These are phyloP conservation scores for Ramaria sp. DNA, from an alignment of 768 basidiomycete species.

Conservation along the genomic window DNA sequence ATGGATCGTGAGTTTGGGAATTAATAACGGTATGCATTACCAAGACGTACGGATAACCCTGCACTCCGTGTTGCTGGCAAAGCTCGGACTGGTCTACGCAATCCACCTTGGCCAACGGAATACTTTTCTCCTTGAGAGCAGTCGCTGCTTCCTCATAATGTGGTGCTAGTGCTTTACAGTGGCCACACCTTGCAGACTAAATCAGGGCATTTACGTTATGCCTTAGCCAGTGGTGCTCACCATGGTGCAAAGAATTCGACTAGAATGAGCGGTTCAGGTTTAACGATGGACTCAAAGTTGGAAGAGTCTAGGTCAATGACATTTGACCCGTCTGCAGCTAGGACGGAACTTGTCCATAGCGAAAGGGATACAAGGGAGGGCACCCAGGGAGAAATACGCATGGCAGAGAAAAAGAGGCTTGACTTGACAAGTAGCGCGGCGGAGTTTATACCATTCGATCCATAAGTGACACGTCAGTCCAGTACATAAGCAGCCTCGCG, in stretches of 20 bases:
- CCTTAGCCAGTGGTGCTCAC: constrained; percentile 25
- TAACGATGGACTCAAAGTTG: constrained; percentile 58
- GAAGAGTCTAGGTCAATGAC: constrained; percentile 66
- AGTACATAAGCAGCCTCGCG: background rate
- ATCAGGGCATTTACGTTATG: background rate
- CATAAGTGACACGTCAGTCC: constrained; percentile 6
- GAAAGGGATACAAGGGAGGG: constrained; percentile 35
- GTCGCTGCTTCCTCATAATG: constrained; percentile 94
- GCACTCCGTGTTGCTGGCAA: constrained; percentile 78
- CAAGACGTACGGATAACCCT: constrained; percentile 81
- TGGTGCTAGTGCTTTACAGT: constrained; percentile 92
- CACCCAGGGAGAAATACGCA: constrained; percentile 51
- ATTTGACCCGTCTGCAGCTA: constrained; percentile 58
- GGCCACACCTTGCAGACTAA: constrained; percentile 60
- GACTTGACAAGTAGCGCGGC: constrained; percentile 10
- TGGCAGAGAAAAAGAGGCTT: constrained; percentile 25
- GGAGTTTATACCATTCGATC: background rate
- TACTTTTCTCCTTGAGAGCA: constrained; percentile 76
- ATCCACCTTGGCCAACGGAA: constrained; percentile 93
- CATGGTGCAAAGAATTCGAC: constrained; percentile 96
- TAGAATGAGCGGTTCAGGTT: constrained; percentile 61
- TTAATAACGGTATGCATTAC: background rate
- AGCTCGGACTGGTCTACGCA: constrained; percentile 91
- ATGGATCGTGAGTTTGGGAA: background rate
- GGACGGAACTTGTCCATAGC: constrained; percentile 39